Evolutionary conservation across 257 asterid species (phyloP).

Genomic region (Jaltomata sinuosa): DNA sequence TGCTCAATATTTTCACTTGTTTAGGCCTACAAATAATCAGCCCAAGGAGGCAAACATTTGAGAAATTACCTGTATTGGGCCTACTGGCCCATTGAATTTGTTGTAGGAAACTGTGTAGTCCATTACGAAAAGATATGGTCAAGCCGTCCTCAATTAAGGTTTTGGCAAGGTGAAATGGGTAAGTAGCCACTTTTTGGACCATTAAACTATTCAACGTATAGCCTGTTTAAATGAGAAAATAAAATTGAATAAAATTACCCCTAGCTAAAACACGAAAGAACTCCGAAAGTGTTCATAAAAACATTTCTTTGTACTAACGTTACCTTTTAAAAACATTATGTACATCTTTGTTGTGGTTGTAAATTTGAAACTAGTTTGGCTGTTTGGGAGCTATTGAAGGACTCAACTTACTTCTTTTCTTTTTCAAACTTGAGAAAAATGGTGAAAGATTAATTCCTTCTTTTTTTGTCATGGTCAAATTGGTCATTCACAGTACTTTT

Average conservation of each 20-base stretch:
- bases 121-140: neutral
- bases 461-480: neutral
- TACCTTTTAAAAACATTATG: too few relatives aligned
- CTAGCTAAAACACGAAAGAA: too few relatives aligned
- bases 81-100: neutral
- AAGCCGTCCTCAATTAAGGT: neutral
- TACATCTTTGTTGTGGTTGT: too few relatives aligned
- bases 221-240: neutral
- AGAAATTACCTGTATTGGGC: neutral
- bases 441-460: too few relatives aligned
- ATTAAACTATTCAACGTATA: neutral
- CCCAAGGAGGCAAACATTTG: neutral
- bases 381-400: too few relatives aligned
- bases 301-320: too few relatives aligned
- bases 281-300: too few relatives aligned
- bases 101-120: neutral
- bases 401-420: too few relatives aligned
- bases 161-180: neutral
- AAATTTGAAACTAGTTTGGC: too few relatives aligned
- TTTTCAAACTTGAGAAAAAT: too few relatives aligned
- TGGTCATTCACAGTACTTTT: neutral
- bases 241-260: neutral
- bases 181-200: too few relatives aligned
- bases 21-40: neutral
- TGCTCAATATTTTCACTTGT: neutral